Evolutionary conservation across 345 rosid genomes (phyloP), one percentile per base, ranked within the genome.

Genomic region (Gossypium raimondii): DNA sequence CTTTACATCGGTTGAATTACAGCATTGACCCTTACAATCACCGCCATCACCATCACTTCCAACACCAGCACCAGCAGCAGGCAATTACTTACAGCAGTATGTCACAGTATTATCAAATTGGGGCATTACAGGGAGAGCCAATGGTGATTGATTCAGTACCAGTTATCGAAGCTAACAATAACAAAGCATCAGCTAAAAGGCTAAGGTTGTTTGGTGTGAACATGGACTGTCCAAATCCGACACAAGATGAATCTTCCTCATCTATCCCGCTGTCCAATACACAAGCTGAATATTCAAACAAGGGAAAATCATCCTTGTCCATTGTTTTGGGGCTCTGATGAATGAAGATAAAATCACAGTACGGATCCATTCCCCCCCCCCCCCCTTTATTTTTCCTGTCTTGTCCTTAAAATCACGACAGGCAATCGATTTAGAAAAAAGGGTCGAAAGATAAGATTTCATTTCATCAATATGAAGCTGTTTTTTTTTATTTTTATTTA

Each of bases 251-350:
- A 11, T 73, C 75, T 64, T 86, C 64, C 16, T 55, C 64, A 41
- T 73, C 76, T 73, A 34, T 45, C 48, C 43, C 29, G 56, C n/a
- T 55, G 51, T 20, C 74, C n/a, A n/a, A n/a, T 20, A 41, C 22
- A 22, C 77, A 73, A 79, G 75, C 79, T 72, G 84, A 84, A 78
- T 79, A 78, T 45, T 74, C 85, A 27, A 82, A 77, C 73, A 91
- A 89, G 82, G 93, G 93, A 77, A 89, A 91, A 86, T 82, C 89
- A 73, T 82, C 89, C 73, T 75, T 87, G 73, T 86, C 93, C 78
- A 82, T 87, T 80, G 85, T 87, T 86, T 85, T 89, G 83, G 92
- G 86, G 84, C 88, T 78, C 67, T 91, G 81, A 80, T 69, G 75
- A 64, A 7, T 61, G 78, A 67, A 13, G 44, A 29, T 2, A 61